Base-by-base conservation (phyloP, 163 green algal genomes). In the Volvox carteri region DNA sequence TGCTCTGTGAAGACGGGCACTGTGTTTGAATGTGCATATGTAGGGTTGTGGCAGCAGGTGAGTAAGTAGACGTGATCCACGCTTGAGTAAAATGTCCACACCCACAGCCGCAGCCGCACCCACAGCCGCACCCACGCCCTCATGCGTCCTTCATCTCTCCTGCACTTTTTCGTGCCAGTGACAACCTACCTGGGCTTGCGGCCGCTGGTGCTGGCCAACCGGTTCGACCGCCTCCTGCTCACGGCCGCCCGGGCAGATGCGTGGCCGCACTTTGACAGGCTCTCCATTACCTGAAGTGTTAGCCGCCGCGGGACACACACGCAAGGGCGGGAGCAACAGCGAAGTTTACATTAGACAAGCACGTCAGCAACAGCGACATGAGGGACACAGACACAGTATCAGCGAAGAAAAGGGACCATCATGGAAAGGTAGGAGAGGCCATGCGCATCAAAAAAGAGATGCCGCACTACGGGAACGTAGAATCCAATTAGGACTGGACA, bases 201-300 rank as follows among this genome's bases (percentile, higher is more conserved):
- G 16, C 70, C 70, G 23, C 41, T 56, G 42, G 1, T 19, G 41
- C 48, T 58, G 25, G 56, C 33, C 39, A 70, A 37, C 11, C 39
- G 39, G 6, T 56, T 52, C 8, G 37, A 7, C 56, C 78, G 25
- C 78, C 18, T 60, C 78, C 70, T 46, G 7, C 11, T 12, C 35
- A 68, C 0, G 4, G 48, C 23, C 19, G 68, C 46, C 46, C 30
- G n/a, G 3, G 67, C 67, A 21, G 4, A 11, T 2, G 4, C 14
- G 37, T 88, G 68, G 4, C 83, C 83, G 37, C 50, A 83, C 28
- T 33, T 58, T 0, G 23, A 4, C 67, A 88, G 50, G 48, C 83
- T 88, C 2, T 88, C 83, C 23, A 54, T 18, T 6, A 86, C 79
- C 79, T 86, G 62, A 28, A 25, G n/a, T n/a, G n/a, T n/a, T n/a